A percentile compares a stretch with the other conserved stretches of the same genome.
phyloP scores from a whole-genome alignment of 2,329 filamentous ascomycete genomes.

The Fusarium sp. region DNA sequence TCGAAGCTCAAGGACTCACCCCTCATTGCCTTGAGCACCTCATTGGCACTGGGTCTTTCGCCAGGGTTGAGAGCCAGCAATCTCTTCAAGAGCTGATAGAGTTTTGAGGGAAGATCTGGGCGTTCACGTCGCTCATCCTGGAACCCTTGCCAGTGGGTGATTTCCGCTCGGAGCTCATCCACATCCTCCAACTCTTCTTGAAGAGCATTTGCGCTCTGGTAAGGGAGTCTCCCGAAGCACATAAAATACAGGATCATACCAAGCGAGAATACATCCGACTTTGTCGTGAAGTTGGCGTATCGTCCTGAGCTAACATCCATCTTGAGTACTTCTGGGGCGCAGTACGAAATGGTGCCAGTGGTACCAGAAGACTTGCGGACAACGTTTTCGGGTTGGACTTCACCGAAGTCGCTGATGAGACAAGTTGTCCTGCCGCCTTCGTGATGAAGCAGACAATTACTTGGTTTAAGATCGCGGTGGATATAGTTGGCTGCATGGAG shows the following conservation, averaged over 20 bases:
- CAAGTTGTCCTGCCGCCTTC: slow-evolving; percentile 79
- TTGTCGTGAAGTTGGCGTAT: slow-evolving; percentile 94
- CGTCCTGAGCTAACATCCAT: slow-evolving; percentile 72
- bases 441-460: slow-evolving; percentile 89
- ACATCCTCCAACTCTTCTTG: slow-evolving; percentile 94
- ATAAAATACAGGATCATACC: slow-evolving; percentile 99
- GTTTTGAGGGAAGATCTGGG: slow-evolving; percentile 83
- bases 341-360: slow-evolving; percentile 97
- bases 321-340: slow-evolving; percentile 90
- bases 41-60: slow-evolving; percentile 83
- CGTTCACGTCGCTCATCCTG: slow-evolving; percentile 79
- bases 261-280: slow-evolving; percentile 97
- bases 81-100: slow-evolving; percentile 86
- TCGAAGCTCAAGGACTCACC: slow-evolving; percentile 66
- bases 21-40: slow-evolving; percentile 83
- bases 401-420: slow-evolving; percentile 96
- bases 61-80: slow-evolving; percentile 81
- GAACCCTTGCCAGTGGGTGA: slow-evolving; percentile 88
- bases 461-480: slow-evolving; percentile 94
- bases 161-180: slow-evolving; percentile 85
- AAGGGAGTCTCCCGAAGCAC: slow-evolving; percentile 92
- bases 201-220: slow-evolving; percentile 82
- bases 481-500: slow-evolving; percentile 93
- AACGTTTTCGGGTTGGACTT: slow-evolving; percentile 87
- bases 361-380: slow-evolving; percentile 90